Evolutionary conservation across 345 rosid genomes (phyloP).

Genomic region (Aethionema arabicum): DNA sequence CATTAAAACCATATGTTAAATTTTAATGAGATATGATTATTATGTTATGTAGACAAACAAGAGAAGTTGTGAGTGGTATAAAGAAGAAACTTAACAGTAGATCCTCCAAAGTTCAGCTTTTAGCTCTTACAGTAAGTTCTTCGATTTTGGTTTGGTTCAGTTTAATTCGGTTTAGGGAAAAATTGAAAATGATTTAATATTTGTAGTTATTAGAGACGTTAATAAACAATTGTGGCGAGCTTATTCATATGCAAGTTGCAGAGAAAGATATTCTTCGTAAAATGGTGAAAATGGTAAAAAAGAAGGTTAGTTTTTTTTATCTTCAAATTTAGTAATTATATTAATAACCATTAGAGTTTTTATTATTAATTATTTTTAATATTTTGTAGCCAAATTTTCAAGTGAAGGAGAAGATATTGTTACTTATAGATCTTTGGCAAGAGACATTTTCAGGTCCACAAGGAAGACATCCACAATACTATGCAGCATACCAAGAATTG

Average conservation of each 20-base stretch:
- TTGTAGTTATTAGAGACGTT: slow-evolving; percentile 91
- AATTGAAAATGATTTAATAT: not conserved
- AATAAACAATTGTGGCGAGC: slow-evolving; percentile 92
- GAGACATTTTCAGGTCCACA: slow-evolving; percentile 93
- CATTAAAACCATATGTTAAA: too few relatives aligned
- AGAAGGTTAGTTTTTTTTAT: slow-evolving; percentile 56
- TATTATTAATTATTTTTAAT: slow-evolving; percentile 30
- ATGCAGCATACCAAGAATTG: slow-evolving; percentile 91
- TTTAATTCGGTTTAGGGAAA: slow-evolving; percentile 8
- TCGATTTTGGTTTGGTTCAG: not conserved
- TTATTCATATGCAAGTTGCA: slow-evolving; percentile 97
- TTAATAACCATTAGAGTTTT: slow-evolving; percentile 1
- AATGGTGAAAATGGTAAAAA: slow-evolving; percentile 88
- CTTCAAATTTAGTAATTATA: slow-evolving; percentile 13
- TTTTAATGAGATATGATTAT: not conserved
- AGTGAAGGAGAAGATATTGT: slow-evolving; percentile 94
- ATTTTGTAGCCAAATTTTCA: slow-evolving; percentile 64
- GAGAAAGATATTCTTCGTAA: slow-evolving; percentile 89
- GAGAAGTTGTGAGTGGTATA: slow-evolving; percentile 92
- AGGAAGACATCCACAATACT: slow-evolving; percentile 99
- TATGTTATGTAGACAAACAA: slow-evolving; percentile 70
- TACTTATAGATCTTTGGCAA: slow-evolving; percentile 95
- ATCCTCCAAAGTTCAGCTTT: slow-evolving; percentile 90
- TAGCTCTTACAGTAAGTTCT: slow-evolving; percentile 83
- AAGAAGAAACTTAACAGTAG: slow-evolving; percentile 84